Evolutionary conservation across 2,329 filamentous ascomycete species (phyloP), one percentile per base, ranked within the genome.

Genomic region (Colletotrichum siamense): DNA sequence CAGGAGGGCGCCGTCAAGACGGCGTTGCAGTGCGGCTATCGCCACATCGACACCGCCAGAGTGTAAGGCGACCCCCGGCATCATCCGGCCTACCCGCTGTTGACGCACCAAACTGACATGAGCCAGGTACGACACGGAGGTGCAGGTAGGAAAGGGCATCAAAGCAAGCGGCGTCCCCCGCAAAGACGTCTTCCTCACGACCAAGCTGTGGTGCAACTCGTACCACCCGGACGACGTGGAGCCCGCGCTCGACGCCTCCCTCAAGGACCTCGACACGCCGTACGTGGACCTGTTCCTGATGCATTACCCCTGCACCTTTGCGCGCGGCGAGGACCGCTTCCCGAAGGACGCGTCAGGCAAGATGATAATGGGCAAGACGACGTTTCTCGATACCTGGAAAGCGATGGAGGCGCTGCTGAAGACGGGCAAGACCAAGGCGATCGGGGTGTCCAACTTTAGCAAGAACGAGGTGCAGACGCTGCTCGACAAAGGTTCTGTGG

Each of bases 21-120:
- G 9, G 81, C 81, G 8, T 75, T 86, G 26, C 79, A 81, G n/a
- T 77, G 77, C 5, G 84, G 85, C 1, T 79, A 82, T 59, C 81
- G 85, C 1, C 82, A 83, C 6, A 85, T 87, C 57, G 84, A 86
- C 57, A 85, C 83, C 4, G 79, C 80, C 6, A 68, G 70, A 12
- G 77, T 80, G 52, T 81, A 52, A 52, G 44, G 4, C 44, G 13
- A 52, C 2, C 6, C 10, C 9, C n/a, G 2, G 5, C 18, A 12
- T 7, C 18, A 7, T 13, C 44, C 44, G 0, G 10, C 44, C 18
- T n/a, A n/a, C 3, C 18, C n/a, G 39, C 2, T n/a, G 9, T 52
- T n/a, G 44, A 12, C 44, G 10, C 44, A 22, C 10, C 3, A 52
- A 22, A 52, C 44, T 52, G 44, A 52, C 4, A 8, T 24, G 12